Percentiles rank a stretch among this genome's conserved stretches.
These are phyloP conservation scores for Melampsora medusae DNA, from an alignment of 1,284 basidiomycete genomes.

Conservation along the genomic window DNA sequence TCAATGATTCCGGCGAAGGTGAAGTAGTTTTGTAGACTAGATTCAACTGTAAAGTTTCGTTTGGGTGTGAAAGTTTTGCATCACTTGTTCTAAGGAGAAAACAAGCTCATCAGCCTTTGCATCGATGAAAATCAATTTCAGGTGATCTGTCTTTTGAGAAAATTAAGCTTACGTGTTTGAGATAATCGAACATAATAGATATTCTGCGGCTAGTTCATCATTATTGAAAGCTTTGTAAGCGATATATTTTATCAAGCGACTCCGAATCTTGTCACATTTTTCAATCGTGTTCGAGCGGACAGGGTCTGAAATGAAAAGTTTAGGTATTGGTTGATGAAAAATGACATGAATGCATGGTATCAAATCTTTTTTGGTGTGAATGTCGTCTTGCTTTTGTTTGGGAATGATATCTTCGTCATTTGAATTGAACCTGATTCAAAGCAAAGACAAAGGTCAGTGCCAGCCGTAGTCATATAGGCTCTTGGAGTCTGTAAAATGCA, in stretches of 20 bases:
- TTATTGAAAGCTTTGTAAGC: conserved; percentile 16
- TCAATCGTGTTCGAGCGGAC: background rate
- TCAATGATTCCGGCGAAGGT: conserved; percentile 9
- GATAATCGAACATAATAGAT: conserved; percentile 8
- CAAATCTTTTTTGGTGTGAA: background rate
- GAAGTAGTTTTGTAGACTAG: conserved; percentile 24
- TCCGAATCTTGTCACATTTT: background rate
- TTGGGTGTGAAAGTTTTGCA: background rate
- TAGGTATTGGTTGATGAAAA: conserved; percentile 22
- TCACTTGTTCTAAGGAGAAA: background rate
- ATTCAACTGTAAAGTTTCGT: conserved; percentile 32
- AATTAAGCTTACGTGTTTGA: conserved; percentile 24
- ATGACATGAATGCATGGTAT: conserved; percentile 37
- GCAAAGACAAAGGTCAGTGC: background rate
- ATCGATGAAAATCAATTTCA: too few species aligned
- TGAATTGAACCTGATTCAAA: too few species aligned
- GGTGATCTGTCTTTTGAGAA: too few species aligned
- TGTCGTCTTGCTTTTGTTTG: too few species aligned
- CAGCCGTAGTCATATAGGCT: too few species aligned
- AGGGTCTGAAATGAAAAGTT: background rate
- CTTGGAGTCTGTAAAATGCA: background rate
- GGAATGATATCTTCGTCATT: too few species aligned
- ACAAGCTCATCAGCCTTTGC: background rate
- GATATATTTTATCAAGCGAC: conserved; percentile 23
- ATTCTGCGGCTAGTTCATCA: conserved; percentile 40